Conservation (phyloP, 2,329 filamentous ascomycete species). For the Claviceps cyperi region DNA sequence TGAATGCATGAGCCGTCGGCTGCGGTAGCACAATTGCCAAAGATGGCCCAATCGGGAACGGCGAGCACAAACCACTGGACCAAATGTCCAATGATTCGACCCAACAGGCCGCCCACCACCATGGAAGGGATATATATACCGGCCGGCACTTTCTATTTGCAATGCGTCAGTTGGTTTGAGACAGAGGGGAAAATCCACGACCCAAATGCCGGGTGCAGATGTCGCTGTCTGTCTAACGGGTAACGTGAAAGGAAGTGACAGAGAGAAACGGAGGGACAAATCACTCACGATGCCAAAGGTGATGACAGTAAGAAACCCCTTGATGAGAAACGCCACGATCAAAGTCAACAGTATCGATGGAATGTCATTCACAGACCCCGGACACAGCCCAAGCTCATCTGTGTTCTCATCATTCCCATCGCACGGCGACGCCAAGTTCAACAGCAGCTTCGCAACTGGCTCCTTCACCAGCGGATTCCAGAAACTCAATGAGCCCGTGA, state of each 20-base stretch:
- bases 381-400: slow-evolving; percentile 64
- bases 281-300: slow-evolving; percentile 71
- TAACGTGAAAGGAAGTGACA: too few relatives aligned
- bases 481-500: slow-evolving; percentile 76
- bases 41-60: slow-evolving; percentile 58
- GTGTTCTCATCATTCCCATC: slow-evolving; percentile 49
- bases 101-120: slow-evolving; percentile 90
- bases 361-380: slow-evolving; percentile 58
- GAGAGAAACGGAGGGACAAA: too few relatives aligned
- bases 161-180: slow-evolving; percentile 6
- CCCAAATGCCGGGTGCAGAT: too few relatives aligned
- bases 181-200: too few relatives aligned
- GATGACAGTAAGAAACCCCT: slow-evolving; percentile 73
- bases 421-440: slow-evolving; percentile 83
- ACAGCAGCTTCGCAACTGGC: slow-evolving; percentile 77
- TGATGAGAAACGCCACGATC: slow-evolving; percentile 70
- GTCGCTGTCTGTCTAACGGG: too few relatives aligned
- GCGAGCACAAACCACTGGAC: slow-evolving; percentile 69
- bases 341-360: slow-evolving; percentile 59
- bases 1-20: slow-evolving; percentile 75
- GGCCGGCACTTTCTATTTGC: slow-evolving; percentile 64
- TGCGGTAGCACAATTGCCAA: slow-evolving; percentile 55
- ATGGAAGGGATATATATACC: slow-evolving; percentile 98
- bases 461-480: slow-evolving; percentile 88
- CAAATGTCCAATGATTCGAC: slow-evolving; percentile 71